Base-by-base conservation (phyloP, 371 early-diverging fungal genomes). In the Rhizopus delemar region DNA sequence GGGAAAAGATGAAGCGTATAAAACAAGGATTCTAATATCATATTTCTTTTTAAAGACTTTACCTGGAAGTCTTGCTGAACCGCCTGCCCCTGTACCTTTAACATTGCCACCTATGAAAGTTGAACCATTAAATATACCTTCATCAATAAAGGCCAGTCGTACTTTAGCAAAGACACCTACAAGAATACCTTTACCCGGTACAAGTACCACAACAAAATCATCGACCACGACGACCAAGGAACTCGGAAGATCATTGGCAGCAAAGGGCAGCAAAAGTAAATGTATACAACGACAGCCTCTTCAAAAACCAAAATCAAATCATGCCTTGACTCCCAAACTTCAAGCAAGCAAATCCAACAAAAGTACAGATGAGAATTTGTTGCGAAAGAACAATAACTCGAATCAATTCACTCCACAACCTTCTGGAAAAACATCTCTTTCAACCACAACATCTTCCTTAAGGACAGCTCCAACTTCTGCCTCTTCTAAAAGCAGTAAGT, bases 71-170 rank as follows among this genome's bases (percentile, higher is more conserved):
- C 54, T 75, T 39, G 71, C 69, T 41, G 41, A 67, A 46, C 74
- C 67, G 34, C 74, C 78, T 34, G 55, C 71, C 33, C 58, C 70
- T 45, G 68, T 64, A 41, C 63, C 81, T 8, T 52, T 77, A 53
- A 52, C 75, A 15, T 46, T 80, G 36, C 76, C 81, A 52, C 81
- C 81, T 16, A 74, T 80, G 71, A 80, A 77, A 60, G 62, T 75
- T 4, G 81, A 80, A 33, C 77, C 77, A 4, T 45, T 75, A 9
- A 64, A 57, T 45, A 46, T 72, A 22, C 56, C 68, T 13, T 43
- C 32, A 3, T 46, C 54, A n/a, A 46, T 33, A 11, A 59, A 59
- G 49, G 33, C 48, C 33, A 39, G 52, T 0, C 51, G 63, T 16
- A 57, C 56, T 8, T 28, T 67, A 9, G 57, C 68, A 33, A 68